These are phyloP conservation scores for Pseudocercospora fuligena DNA, from an alignment of 2,329 filamentous ascomycete species.

Conservation along the genomic window DNA sequence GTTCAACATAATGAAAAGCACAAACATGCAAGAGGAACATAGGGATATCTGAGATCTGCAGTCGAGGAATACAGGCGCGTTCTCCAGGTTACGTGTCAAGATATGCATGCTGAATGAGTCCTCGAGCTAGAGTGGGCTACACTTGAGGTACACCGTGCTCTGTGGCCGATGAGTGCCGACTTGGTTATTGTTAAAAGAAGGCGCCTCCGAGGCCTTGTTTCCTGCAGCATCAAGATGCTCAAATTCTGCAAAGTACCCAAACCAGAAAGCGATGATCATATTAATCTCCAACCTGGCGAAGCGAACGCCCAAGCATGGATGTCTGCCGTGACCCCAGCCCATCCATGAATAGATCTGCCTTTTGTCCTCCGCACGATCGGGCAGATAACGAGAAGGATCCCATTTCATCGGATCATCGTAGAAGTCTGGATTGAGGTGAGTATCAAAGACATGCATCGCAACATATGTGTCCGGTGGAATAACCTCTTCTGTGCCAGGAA, in stretches of 20 bases:
- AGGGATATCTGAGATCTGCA: background rate
- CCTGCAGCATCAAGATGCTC: constrained; percentile 49
- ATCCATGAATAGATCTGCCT: constrained; percentile 42
- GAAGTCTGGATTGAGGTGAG: constrained; percentile 54
- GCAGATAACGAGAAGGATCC: constrained; percentile 57
- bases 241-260: constrained; percentile 57
- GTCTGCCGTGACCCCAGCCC: constrained; percentile 43
- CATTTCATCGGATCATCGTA: constrained; percentile 56
- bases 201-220: constrained; percentile 37
- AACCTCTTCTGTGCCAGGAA: constrained; percentile 51
- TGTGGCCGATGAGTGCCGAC: constrained; percentile 47
- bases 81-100: background rate
- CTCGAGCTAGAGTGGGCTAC: constrained; percentile 27
- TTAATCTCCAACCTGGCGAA: constrained; percentile 61
- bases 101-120: background rate
- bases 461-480: constrained; percentile 56
- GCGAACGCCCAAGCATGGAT: constrained; percentile 50
- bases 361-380: constrained; percentile 55
- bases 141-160: constrained; percentile 43
- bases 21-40: background rate
- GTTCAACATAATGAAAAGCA: background rate
- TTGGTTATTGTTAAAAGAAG: constrained; percentile 43
- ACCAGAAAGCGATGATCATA: constrained; percentile 55
- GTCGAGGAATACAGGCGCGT: background rate
- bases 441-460: constrained; percentile 52